Percentiles rank a stretch among this genome's conserved stretches.
phyloP scores from a whole-genome alignment of 345 rosid species.

The Eucalyptus grandis region DNA sequence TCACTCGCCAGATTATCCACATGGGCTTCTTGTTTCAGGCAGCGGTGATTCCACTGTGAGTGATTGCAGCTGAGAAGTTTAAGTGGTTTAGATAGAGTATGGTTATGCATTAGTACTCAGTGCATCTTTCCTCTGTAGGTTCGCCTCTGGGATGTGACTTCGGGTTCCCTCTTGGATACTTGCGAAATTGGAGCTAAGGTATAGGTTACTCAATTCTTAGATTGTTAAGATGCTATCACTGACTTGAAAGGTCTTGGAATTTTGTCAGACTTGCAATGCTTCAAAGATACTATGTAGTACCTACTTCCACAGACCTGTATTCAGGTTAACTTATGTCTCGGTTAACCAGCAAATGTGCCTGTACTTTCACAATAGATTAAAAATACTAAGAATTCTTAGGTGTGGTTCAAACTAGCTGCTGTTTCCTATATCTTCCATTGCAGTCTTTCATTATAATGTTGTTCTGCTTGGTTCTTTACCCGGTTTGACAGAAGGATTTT shows the following conservation, averaged over 20 bases:
- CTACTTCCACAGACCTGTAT: not conserved
- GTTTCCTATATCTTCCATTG: not conserved
- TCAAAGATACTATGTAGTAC: not conserved
- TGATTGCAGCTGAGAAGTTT: not conserved
- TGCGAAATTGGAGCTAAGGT: conserved; percentile 72
- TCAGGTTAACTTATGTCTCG: not conserved
- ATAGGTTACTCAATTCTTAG: not conserved
- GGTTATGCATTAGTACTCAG: not conserved
- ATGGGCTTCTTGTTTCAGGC: conserved; percentile 79
- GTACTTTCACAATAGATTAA: not conserved
- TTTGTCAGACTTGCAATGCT: not conserved
- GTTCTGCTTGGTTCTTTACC: not conserved
- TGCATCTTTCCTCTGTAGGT: conserved; percentile 29
- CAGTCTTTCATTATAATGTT: not conserved
- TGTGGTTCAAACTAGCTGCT: not conserved
- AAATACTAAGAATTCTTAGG: not conserved
- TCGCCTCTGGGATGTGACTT: conserved; percentile 77
- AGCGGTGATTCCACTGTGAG: conserved; percentile 94
- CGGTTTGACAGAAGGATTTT: not conserved
- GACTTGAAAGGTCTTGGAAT: not conserved
- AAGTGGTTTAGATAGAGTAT: not conserved
- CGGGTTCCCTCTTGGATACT: conserved; percentile 79
- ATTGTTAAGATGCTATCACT: not conserved
- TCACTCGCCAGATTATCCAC: conserved; percentile 28
- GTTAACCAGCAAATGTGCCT: not conserved